Evolutionary conservation across 164 flowering plant genomes (phyloP), one percentile per base, ranked within the genome.

Genomic region (Chimonanthus salicifolius): DNA sequence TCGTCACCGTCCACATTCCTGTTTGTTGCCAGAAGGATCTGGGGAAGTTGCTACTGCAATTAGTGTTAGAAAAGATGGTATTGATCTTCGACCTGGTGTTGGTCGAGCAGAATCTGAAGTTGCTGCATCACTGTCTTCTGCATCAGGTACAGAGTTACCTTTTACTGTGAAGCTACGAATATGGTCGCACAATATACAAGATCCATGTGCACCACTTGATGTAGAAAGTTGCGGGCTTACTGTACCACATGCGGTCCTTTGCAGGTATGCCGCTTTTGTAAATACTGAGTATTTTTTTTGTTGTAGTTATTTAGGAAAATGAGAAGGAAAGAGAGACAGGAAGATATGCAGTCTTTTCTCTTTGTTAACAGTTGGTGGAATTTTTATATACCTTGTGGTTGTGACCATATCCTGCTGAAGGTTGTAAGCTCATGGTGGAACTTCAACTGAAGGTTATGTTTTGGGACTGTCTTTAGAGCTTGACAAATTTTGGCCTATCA

Each of bases 241-340:
- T 21, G 87, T 96, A 75, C 94, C 97, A 18, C 99, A 96, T 87
- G 99, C 97, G 44, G 99, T 96, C 47, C 99, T 96, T 79, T 96
- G 99, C 72, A 96, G 99, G 99, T 90, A 89, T 76, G 74, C 49
- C 10, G 1, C 33, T 33, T 33, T 33, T 33, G 33, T 33, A 33
- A 33, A 33, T 33, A 33, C 33, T 33, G 33, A 33, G 33, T 33
- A 33, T 33, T 33, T 33, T 21, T 33, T 33, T 33, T 33, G 33
- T 33, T 33, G 33, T 33, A 33, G 33, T 33, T 33, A 1, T 0
- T 33, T 33, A 33, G 33, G 33, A 1, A 33, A 33, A 33, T 33
- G 33, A 33, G 33, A 33, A 33, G 33, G 33, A 33, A 33, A 33
- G 16, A 62, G 21, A n/a, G 20, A 62, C 20, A 62, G 65, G 65